Base-by-base conservation (phyloP, 2,329 filamentous ascomycete species). In the Colletotrichum noveboracense region DNA sequence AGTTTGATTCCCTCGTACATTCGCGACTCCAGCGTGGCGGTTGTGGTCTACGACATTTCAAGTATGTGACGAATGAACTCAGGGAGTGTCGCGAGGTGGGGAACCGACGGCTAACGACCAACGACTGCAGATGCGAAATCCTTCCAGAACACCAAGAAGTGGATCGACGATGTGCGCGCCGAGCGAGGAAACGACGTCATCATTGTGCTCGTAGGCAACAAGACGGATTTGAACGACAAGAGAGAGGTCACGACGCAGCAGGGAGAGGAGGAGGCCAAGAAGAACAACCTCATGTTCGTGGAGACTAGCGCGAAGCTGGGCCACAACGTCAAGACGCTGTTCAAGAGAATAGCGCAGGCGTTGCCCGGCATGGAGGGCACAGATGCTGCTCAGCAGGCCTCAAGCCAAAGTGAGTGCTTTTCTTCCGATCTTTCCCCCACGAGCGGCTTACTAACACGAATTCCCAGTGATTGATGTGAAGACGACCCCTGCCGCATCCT, bases 141-240 rank as follows among this genome's bases (percentile, higher is more conserved):
- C 28, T 99, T 99, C 89, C 94, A 98, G 84, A 98, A 99, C 87
- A 99, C 97, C 70, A 93, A 96, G 83, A 99, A 99, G 90, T 99
- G 97, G 97, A 98, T 99, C 79, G 97, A 99, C 84, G 97, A 99
- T 83, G 97, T 99, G 74, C 92, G 97, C 77, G 96, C 96, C 67
- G 97, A 99, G 89, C 92, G 97, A 82, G 97, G 97, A 67, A 98
- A 98, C 88, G 97, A 99, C 86, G 97, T 99, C 76, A 99, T 99
- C 81, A 98, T 99, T 81, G 97, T 99, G 62, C 88, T 99, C 62
- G 97, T 99, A 52, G 97, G 97, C 79, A 99, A 99, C 90, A 99
- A 99, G 93, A 99, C 97, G 60, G 97, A 99, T 90, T 87, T 99
- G 85, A 98, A 97, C 86, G 97, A 99, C 86, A 98, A 98, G 91